Evolutionary conservation across 495 filamentous ascomycete genomes (phyloP).

Genomic region (Lophiostoma macrostomum): DNA sequence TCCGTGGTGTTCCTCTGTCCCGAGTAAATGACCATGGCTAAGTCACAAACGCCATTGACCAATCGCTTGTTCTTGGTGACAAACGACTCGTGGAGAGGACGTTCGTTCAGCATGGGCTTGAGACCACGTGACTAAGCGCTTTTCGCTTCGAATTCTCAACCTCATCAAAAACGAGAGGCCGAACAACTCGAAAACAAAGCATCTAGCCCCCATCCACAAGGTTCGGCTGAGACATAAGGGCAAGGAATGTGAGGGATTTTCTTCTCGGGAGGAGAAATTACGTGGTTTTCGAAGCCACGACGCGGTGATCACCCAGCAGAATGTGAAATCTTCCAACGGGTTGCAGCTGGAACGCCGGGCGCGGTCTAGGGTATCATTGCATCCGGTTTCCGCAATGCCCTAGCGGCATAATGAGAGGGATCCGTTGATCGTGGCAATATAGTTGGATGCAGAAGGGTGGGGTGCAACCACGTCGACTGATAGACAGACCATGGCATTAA

Average conservation of each 20-base stretch:
- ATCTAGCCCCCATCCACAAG: slow-evolving; percentile 14
- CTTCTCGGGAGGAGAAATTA: slow-evolving; percentile 26
- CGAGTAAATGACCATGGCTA: slow-evolving; percentile 25
- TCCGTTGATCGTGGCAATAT: slow-evolving; percentile 36
- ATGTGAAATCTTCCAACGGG: slow-evolving; percentile 37
- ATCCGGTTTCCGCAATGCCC: slow-evolving; percentile 28
- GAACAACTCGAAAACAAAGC: slow-evolving; percentile 27
- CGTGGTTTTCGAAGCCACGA: slow-evolving; percentile 35
- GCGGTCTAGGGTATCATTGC: slow-evolving; percentile 38
- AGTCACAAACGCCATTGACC: slow-evolving; percentile 21
- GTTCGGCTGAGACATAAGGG: slow-evolving; percentile 29
- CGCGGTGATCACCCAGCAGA: slow-evolving; percentile 32
- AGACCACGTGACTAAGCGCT: slow-evolving; percentile 28
- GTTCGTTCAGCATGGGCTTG: slow-evolving; percentile 22
- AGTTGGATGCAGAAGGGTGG: slow-evolving; percentile 34
- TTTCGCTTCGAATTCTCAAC: slow-evolving; percentile 32
- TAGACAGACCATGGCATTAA: slow-evolving; percentile 29
- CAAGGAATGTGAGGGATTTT: slow-evolving; percentile 35
- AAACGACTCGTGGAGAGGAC: slow-evolving; percentile 24
- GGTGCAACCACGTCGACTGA: slow-evolving; percentile 32
- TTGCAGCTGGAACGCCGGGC: slow-evolving; percentile 31
- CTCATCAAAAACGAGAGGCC: slow-evolving; percentile 20
- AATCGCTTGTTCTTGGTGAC: slow-evolving; percentile 29
- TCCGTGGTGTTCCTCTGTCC: slow-evolving; percentile 20
- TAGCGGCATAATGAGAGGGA: slow-evolving; percentile 33